These are phyloP conservation scores for Parietaria judaica DNA, from an alignment of 306 rosid species.

Conservation along the genomic window DNA sequence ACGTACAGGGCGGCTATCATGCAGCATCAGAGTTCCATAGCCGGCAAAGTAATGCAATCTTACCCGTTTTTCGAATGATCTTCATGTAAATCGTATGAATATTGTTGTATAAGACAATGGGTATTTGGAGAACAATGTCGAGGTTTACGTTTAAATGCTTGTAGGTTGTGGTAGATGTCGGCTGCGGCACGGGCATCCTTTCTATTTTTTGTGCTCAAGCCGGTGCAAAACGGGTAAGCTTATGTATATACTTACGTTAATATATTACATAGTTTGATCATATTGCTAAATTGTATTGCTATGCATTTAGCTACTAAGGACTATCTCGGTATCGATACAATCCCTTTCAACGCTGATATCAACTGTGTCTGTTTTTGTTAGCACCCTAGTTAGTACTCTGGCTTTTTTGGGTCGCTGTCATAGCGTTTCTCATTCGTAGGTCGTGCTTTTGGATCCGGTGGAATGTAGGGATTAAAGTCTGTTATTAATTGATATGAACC, in stretches of 20 bases:
- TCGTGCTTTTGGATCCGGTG: too few relatives aligned
- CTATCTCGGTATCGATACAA: not conserved
- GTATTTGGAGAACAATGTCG: not conserved
- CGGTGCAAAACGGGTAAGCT: conserved; percentile 88
- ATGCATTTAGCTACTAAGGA: not conserved
- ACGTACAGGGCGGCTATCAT: conserved; percentile 76
- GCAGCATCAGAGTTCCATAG: conserved; percentile 71
- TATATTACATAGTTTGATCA: not conserved
- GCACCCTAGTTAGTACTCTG: too few relatives aligned
- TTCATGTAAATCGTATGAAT: too few relatives aligned
- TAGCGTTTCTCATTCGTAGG: too few relatives aligned
- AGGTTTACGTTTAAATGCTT: conserved; percentile 12
- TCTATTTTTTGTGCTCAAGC: conserved; percentile 98
- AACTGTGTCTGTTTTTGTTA: too few relatives aligned
- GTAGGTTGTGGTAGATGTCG: conserved; percentile 95
- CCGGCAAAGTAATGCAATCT: conserved; percentile 65
- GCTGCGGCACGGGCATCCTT: conserved; percentile 95
- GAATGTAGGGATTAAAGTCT: too few relatives aligned
- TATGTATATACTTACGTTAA: conserved; percentile 1
- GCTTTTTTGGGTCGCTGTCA: too few relatives aligned
- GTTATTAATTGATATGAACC: too few relatives aligned
- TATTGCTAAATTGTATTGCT: not conserved
- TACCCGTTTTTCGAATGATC: not conserved
- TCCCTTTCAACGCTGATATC: too few relatives aligned
- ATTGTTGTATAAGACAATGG: too few relatives aligned